Evolutionary conservation across 2,329 filamentous ascomycete species (phyloP).

Genomic region (Cercospora zeae-maydis): DNA sequence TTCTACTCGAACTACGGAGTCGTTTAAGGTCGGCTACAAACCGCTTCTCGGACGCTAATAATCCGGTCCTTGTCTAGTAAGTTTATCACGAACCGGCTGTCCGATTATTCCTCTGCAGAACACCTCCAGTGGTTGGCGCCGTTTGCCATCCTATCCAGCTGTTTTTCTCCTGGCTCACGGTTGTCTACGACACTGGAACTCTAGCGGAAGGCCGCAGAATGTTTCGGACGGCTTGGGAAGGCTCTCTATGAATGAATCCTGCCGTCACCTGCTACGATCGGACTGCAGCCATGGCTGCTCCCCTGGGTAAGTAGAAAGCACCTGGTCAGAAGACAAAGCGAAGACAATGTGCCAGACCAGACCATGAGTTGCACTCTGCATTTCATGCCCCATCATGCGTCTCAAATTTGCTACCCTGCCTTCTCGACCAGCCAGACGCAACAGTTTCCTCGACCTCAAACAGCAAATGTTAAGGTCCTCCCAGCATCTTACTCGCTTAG

Average conservation of each 20-base stretch:
- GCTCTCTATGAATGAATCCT: background rate
- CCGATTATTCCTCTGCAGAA: background rate
- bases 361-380: background rate
- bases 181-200: background rate
- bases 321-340: background rate
- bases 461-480: background rate
- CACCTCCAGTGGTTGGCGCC: background rate
- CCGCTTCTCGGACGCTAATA: background rate
- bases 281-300: background rate
- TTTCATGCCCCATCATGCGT: background rate
- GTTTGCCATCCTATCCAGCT: too few relatives aligned
- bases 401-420: background rate
- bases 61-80: background rate
- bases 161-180: background rate
- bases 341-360: background rate
- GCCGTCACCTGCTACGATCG: background rate
- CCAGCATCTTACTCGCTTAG: background rate
- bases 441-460: too few relatives aligned
- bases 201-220: constrained; percentile 10
- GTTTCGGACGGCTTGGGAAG: constrained; percentile 1
- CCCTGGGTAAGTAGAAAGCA: background rate
- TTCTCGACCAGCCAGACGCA: background rate
- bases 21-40: background rate
- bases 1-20: background rate
- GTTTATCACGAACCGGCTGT: background rate